Evolutionary conservation across 805 yeast species (phyloP), one percentile per base, ranked within the genome.

Genomic region (Kodamaea hsintzibuensis): DNA sequence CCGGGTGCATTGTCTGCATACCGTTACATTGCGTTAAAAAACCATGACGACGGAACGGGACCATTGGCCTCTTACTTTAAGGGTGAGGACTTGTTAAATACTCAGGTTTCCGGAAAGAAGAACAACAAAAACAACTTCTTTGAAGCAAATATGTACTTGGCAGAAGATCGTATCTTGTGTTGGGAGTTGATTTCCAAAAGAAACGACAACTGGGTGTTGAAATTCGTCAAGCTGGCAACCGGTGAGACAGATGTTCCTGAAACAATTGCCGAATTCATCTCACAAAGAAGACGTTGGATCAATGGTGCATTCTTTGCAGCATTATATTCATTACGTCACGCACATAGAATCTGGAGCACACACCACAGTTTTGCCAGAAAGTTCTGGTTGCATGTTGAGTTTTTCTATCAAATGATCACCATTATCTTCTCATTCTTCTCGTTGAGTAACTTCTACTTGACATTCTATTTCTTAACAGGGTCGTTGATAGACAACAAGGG

Each of bases 1-100:
- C 98, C 98, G 0, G 98, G 98, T 69, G 98, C 98, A 0, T 76
- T 93, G 54, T 91, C 97, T 0, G 98, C 98, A 0, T 93, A 93
- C 69, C 80, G 98, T 64, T 93, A 88, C 66, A 81, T 90, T 52
- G 98, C 98, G 0, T 76, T 93, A 55, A 82, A 81, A 59, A 90
- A 91, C 65, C 89, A 89, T 63, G 88, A 82, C 1, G 96, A 88
- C 66, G 98, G 98, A 7, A 86, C 95, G 2, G 98, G 98, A 9
- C 98, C 98, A 0, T 76, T 93, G 53, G 78, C 83, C 50, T 85
- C 96, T 0, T 93, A 93, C 66, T 93, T 93, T 76, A 85, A 89
- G 68, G 98, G 98, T 47, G 98, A 93, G 68, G 80, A 74, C 52
- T 64, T 76, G 39, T 62, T 76, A 46, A 70, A 67, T 37, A 64